A percentile compares a stretch with the other conserved stretches of the same genome.
These are phyloP conservation scores for Golubevia pallescens DNA, from an alignment of 1,284 basidiomycete species.

Conservation along the genomic window DNA sequence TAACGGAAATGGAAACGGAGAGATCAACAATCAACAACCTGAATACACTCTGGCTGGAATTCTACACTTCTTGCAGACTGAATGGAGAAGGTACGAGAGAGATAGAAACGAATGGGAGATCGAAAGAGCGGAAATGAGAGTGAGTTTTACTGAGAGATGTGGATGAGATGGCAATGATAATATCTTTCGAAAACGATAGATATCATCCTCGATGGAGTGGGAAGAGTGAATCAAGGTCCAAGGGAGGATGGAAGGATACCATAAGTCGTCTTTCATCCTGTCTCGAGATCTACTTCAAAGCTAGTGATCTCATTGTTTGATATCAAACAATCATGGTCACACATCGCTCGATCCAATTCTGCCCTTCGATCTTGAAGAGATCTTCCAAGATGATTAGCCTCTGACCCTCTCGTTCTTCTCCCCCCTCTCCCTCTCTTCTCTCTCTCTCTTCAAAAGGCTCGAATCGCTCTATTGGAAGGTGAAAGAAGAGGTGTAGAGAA, in stretches of 20 bases:
- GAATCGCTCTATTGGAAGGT: constrained; percentile 96
- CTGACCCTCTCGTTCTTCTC: neutral
- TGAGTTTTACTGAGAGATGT: constrained; percentile 10
- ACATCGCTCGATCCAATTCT: neutral
- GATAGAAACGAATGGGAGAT: constrained; percentile 63
- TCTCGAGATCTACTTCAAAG: no score
- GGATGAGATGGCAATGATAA: neutral
- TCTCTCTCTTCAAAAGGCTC: constrained; percentile 71
- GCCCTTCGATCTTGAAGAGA: neutral
- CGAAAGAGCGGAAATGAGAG: constrained; percentile 58
- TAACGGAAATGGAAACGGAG: no score
- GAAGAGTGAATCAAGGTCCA: neutral
- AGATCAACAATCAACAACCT: constrained; percentile 4
- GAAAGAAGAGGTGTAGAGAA: constrained; percentile 96
- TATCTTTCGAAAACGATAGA: no score
- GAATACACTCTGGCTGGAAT: constrained; percentile 59
- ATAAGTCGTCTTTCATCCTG: no score
- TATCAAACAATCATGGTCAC: no score
- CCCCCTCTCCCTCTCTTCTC: constrained; percentile 16
- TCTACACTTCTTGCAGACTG: constrained; percentile 59
- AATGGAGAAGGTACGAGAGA: constrained; percentile 61
- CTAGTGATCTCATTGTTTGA: no score
- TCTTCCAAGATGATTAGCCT: neutral
- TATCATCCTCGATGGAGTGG: no score
- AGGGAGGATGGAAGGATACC: neutral